phyloP scores from a whole-genome alignment of 768 basidiomycete genomes.

The Boletus vermiculosoides region DNA sequence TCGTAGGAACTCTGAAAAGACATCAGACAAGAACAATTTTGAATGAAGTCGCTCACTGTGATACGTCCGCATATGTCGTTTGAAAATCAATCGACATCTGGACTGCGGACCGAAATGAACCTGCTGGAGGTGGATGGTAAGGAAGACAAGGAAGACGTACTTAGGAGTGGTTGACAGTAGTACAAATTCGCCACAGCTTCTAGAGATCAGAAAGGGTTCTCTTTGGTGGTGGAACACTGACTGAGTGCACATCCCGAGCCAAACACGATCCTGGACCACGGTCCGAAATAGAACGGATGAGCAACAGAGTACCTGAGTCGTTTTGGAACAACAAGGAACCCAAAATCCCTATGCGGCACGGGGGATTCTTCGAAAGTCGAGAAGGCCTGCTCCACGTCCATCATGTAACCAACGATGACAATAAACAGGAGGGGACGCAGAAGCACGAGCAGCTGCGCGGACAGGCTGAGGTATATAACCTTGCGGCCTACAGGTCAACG shows the following conservation, averaged over 20 bases:
- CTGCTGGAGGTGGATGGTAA: neutral
- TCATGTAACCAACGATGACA: slow-evolving; percentile 8
- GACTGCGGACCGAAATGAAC: slow-evolving; percentile 8
- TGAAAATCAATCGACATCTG: slow-evolving; percentile 39
- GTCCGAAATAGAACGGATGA: slow-evolving; percentile 13
- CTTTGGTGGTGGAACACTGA: slow-evolving; percentile 2
- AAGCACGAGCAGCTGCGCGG: slow-evolving; percentile 1
- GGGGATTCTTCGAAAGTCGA: neutral
- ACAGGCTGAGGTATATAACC: slow-evolving; percentile 12
- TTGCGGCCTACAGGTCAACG: neutral
- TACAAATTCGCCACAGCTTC: slow-evolving; percentile 64
- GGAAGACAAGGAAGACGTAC: slow-evolving; percentile 35
- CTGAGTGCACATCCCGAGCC: slow-evolving; percentile 19
- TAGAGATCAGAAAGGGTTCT: slow-evolving; percentile 1
- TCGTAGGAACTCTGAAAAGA: slow-evolving; percentile 50
- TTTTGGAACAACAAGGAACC: slow-evolving; percentile 9
- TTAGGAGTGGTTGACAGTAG: slow-evolving; percentile 77
- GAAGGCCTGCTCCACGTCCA: slow-evolving; percentile 16
- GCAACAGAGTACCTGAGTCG: slow-evolving; percentile 14
- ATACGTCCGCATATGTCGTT: slow-evolving; percentile 31
- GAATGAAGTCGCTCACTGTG: slow-evolving; percentile 21
- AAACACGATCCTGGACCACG: slow-evolving; percentile 16
- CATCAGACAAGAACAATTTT: slow-evolving; percentile 4
- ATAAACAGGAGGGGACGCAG: neutral
- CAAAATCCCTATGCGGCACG: slow-evolving; percentile 12